Conservation (phyloP, 169 alveolate genomes). For the Eimeria tenella region DNA sequence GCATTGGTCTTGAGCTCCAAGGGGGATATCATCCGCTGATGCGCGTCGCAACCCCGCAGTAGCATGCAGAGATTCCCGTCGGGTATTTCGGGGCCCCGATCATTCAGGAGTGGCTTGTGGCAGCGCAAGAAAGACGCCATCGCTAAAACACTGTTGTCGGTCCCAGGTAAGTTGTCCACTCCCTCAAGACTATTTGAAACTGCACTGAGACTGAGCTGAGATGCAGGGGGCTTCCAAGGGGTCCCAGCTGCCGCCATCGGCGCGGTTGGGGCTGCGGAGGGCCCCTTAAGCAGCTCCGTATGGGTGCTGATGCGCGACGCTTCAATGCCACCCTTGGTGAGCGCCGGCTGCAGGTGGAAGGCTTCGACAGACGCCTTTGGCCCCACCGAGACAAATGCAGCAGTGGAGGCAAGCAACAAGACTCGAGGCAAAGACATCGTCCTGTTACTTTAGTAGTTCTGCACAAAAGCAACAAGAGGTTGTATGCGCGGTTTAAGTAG, state of each 20-base stretch:
- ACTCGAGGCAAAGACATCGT: not conserved
- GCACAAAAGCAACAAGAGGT: too few relatives aligned
- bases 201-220: conserved; percentile 24
- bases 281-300: not conserved
- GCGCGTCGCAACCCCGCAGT: conserved; percentile 75
- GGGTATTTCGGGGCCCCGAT: conserved; percentile 58
- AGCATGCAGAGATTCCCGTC: conserved; percentile 73
- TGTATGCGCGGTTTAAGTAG: too few relatives aligned
- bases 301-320: not conserved
- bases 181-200: not conserved
- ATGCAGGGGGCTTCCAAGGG: not conserved
- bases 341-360: conserved; percentile 16
- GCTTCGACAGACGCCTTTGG: conserved; percentile 37
- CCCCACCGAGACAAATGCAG: not conserved
- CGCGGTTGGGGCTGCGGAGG: not conserved
- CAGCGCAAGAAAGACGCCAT: conserved; percentile 74
- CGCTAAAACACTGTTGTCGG: conserved; percentile 53
- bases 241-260: conserved; percentile 21
- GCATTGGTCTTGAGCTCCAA: conserved; percentile 72
- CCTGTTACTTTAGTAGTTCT: not conserved
- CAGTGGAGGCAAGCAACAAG: conserved; percentile 1
- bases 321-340: not conserved
- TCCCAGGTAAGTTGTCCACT: not conserved
- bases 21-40: conserved; percentile 65
- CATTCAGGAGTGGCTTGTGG: conserved; percentile 73